Evolutionary conservation across 306 rosid genomes (phyloP), one percentile per base, ranked within the genome.

Genomic region (Coriaria nepalensis): DNA sequence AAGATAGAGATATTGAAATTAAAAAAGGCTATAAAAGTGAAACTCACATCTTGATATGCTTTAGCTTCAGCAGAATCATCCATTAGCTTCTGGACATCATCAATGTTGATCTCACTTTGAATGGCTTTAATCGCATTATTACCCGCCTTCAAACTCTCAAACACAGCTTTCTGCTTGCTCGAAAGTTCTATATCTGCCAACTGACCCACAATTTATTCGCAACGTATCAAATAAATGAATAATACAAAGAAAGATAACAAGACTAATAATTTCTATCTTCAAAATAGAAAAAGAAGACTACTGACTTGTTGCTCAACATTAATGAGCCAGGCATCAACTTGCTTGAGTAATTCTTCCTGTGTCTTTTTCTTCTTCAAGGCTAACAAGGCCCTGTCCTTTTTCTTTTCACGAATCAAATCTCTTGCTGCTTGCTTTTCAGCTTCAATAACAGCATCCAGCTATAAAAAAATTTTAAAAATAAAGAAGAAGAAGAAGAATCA

Each of bases 21-120:
- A 54, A 47, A 50, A 33, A 47, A 50, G 40, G 59, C 4, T 12
- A 20, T 20, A 20, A 20, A 20, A 59, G 37, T 58, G 15, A 61
- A 69, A 48, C 94, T 83, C 62, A 87, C 97, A 72, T 88, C 97
- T 81, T 84, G 97, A 68, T 88, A 88, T 64, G 93, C 95, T 68
- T 77, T 88, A 46, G 97, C 97, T 72, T 88, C 95, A 38, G 77
- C 87, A 5, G 93, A 74, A 54, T 88, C 95, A 60, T 88, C 97
- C 90, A 88, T 66, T 51, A 88, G 82, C 65, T 81, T 88, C 57
- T 84, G 97, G 39, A 88, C 95, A 71, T 88, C 97, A 0, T 84
- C 97, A n/a, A 81, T 57, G 73, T 84, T 88, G 60, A 88, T 75
- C 78, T 88, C 97, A 68, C 90, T 77, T 57, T 88, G 97, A 47